A percentile compares a stretch with the other conserved stretches of the same genome.
Evolutionary conservation across 140 eudicot genomes (phyloP).

Genomic region (Anethum foeniculum): DNA sequence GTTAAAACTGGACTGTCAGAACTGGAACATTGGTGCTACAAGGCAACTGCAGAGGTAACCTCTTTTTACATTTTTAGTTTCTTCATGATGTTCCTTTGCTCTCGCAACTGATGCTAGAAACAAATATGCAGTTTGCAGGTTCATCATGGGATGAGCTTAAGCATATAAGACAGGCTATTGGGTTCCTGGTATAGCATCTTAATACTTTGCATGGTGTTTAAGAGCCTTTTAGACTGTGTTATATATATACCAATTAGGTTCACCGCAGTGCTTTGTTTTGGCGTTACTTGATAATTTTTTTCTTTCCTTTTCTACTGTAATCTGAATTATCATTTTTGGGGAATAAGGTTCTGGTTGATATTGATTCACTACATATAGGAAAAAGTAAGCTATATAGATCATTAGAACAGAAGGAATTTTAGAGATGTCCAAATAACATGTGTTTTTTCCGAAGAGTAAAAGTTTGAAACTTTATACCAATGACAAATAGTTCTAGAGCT

Average conservation of each 20-base stretch:
- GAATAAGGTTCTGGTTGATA: neutral
- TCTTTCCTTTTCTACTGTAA: neutral
- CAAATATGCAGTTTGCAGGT: constrained; percentile 66
- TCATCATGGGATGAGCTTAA: constrained; percentile 97
- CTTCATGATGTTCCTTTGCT: constrained; percentile 8
- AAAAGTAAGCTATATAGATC: neutral
- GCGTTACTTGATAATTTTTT: neutral
- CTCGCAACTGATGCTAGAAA: constrained; percentile 19
- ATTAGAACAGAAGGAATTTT: neutral
- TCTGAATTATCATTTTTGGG: neutral
- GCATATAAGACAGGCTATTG: constrained; percentile 94
- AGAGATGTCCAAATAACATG: neutral
- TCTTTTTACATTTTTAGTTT: neutral
- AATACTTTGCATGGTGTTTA: constrained; percentile 4
- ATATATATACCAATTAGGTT: neutral
- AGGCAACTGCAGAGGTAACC: constrained; percentile 78
- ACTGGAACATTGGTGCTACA: constrained; percentile 75
- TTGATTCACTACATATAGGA: neutral
- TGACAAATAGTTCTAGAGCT: neutral
- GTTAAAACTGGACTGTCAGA: constrained; percentile 81
- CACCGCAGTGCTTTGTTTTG: neutral
- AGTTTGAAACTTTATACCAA: neutral
- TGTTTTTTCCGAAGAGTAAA: neutral
- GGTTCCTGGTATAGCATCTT: constrained; percentile 68
- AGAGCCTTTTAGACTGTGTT: neutral